Base-by-base conservation (phyloP, 257 asterid species). In the Eustoma russellianum region DNA sequence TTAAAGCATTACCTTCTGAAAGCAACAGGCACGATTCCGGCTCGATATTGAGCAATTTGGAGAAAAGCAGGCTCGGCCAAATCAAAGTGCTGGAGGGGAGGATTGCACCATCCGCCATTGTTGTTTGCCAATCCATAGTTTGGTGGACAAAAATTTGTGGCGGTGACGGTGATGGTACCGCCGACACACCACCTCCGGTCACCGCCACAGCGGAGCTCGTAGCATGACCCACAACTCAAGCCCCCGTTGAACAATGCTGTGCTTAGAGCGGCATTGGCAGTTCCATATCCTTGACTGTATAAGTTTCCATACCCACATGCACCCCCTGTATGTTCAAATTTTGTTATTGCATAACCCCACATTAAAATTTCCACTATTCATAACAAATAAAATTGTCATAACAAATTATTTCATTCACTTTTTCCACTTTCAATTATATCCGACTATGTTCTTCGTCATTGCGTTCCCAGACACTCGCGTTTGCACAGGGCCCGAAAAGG, bases 111-210 rank as follows among this genome's bases (percentile, higher is more conserved):
- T 5, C 85, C 85, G 17, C 85, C 89, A 40, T 66, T 65, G 67
- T 77, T 50, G 59, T 62, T 72, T 30, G 84, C 61, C 24, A 74
- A 66, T 1, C 78, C 88, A 17, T 64, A 67, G 48, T 80, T 80
- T 1, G 88, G 88, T 6, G 88, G 88, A 56, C 85, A 81, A 41
- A 81, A 77, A 14, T 81, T 80, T 56, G 89, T 78, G 44, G 85
- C 76, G 15, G 88, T 74, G 52, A 80, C 69, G 43, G 74, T 67
- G 13, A 80, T 80, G 51, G 60, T 57, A 17, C 54, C 76, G 11
- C 63, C 55, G 0, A 24, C 68, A 63, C 85, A 77, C 77, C 65
- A 68, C 44, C 65, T 59, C 0, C 72, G 66, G 41, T 70, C 74
- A 53, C 30, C 67, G 6, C 34, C 47, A 71, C 83, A 80, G 57